These are phyloP conservation scores for Leccinum variabile DNA, from an alignment of 1,284 basidiomycete species.

Conservation along the genomic window DNA sequence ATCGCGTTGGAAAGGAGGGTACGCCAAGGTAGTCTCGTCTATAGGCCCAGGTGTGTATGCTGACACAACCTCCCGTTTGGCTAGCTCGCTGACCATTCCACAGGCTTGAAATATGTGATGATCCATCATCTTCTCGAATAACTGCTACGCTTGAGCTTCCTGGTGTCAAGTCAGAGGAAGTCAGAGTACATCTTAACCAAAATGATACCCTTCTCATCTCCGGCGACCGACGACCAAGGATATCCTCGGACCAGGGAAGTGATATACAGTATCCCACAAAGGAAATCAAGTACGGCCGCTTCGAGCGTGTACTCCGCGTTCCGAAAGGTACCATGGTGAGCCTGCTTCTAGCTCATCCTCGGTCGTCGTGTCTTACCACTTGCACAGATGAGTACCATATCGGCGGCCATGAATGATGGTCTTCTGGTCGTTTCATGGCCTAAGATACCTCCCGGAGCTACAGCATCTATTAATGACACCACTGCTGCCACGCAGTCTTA, in stretches of 20 bases:
- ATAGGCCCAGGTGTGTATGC: conserved; percentile 34
- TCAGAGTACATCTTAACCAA: conserved; percentile 30
- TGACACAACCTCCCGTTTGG: conserved; percentile 6
- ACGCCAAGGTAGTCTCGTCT: conserved; percentile 33
- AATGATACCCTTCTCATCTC: conserved; percentile 29
- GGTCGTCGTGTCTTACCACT: conserved; percentile 10
- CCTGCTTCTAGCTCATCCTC: conserved; percentile 2
- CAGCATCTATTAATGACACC: conserved; percentile 12
- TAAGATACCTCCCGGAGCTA: conserved; percentile 20
- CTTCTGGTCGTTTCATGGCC: conserved; percentile 34
- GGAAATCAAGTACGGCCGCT: conserved; percentile 35
- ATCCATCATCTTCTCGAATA: conserved; percentile 33
- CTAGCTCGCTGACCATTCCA: conserved; percentile 14
- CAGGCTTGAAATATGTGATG: conserved; percentile 36
- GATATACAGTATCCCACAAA: conserved; percentile 23
- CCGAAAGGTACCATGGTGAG: conserved; percentile 36
- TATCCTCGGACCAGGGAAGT: conserved; percentile 23
- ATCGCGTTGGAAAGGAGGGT: conserved; percentile 27
- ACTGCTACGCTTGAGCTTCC: conserved; percentile 34
- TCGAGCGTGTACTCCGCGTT: conserved; percentile 33
- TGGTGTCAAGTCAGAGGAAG: conserved; percentile 35
- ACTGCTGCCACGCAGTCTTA: conserved; percentile 1
- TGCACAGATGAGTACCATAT: conserved; percentile 36
- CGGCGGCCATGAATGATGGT: conserved; percentile 37
- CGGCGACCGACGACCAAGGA: conserved; percentile 24